These are phyloP conservation scores for Serendipita sp. DNA, from an alignment of 768 basidiomycete species.

Conservation along the genomic window DNA sequence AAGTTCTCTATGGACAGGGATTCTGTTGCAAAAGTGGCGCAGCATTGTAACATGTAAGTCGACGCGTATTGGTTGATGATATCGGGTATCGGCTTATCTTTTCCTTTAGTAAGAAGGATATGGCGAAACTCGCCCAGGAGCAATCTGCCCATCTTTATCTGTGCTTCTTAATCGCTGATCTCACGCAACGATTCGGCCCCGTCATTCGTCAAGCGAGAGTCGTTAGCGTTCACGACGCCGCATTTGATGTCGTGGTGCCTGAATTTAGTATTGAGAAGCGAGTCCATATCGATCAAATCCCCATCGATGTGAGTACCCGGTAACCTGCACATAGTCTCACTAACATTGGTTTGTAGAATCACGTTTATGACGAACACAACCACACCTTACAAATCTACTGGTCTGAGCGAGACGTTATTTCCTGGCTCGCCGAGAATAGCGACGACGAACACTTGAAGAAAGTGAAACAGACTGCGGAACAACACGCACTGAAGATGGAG, in stretches of 20 bases:
- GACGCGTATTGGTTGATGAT: neutral
- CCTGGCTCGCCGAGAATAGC: slow-evolving; percentile 86
- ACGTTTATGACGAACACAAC: slow-evolving; percentile 89
- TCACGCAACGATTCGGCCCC: slow-evolving; percentile 89
- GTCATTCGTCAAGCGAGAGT: slow-evolving; percentile 93
- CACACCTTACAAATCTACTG: slow-evolving; percentile 92
- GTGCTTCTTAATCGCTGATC: slow-evolving; percentile 84
- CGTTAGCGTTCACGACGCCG: slow-evolving; percentile 89
- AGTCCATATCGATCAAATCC: slow-evolving; percentile 98
- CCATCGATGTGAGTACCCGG: slow-evolving; percentile 58
- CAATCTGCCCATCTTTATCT: slow-evolving; percentile 93
- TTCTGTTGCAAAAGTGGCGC: slow-evolving; percentile 92
- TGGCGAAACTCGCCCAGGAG: slow-evolving; percentile 83
- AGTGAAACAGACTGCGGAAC: slow-evolving; percentile 84
- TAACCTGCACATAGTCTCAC: neutral
- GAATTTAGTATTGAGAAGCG: slow-evolving; percentile 99
- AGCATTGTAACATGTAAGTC: slow-evolving; percentile 90
- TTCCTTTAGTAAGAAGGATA: slow-evolving; percentile 63
- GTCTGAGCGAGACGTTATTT: slow-evolving; percentile 88
- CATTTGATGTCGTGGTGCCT: slow-evolving; percentile 89
- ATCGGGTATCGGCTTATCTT: neutral
- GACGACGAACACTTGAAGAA: slow-evolving; percentile 94
- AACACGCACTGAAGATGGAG: slow-evolving; percentile 84
- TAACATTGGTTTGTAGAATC: slow-evolving; percentile 44
- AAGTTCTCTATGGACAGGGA: slow-evolving; percentile 98